Evolutionary conservation across 2,329 filamentous ascomycete genomes (phyloP), one percentile per base, ranked within the genome.

Genomic region (Dichotomopilus funicola): DNA sequence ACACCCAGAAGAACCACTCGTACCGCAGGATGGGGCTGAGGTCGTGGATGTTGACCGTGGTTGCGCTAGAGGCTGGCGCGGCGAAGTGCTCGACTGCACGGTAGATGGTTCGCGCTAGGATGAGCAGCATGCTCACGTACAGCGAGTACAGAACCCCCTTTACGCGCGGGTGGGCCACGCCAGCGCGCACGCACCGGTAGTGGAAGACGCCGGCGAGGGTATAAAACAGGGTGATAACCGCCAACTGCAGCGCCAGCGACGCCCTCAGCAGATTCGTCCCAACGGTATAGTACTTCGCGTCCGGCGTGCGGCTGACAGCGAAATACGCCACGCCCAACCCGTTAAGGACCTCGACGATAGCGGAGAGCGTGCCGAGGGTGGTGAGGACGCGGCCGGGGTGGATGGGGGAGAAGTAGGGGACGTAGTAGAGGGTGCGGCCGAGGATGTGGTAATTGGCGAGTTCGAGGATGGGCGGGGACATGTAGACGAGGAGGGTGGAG

Each of bases 1-100:
- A 83, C 27, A 82, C 71, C 61, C 78, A 81, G 59, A 83, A 83
- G 66, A 75, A 83, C 73, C 75, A 80, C 65, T 83, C 80, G 59
- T 81, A 78, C 27, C 78, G 72, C 11, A 82, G 55, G 13, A 81
- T 66, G 0, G 77, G 73, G 7, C 71, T 74, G 1, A 78, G 58
- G 1, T 69, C 66, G 56, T 76, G 72, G 4, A 71, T 67, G 57
- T 80, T 75, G 62, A 74, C 70, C 61, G 61, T 74, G 78, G 3
- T 3, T 0, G 75, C 76, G 12, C 35, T n/a, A 10, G 44, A 19
- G 7, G 36, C 43, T 6, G 31, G 6, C 10, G 68, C 64, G 47
- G 72, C 73, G 58, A 82, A 83, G 67, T 80, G 83, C 66, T 85
- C 80, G 11, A 82, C 72, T 0, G 79, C 72, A 6, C 81, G 76